A percentile compares a stretch with the other conserved stretches of the same genome.
phyloP scores from a whole-genome alignment of 2,329 filamentous ascomycete species.

The Aspergillus flavus region DNA sequence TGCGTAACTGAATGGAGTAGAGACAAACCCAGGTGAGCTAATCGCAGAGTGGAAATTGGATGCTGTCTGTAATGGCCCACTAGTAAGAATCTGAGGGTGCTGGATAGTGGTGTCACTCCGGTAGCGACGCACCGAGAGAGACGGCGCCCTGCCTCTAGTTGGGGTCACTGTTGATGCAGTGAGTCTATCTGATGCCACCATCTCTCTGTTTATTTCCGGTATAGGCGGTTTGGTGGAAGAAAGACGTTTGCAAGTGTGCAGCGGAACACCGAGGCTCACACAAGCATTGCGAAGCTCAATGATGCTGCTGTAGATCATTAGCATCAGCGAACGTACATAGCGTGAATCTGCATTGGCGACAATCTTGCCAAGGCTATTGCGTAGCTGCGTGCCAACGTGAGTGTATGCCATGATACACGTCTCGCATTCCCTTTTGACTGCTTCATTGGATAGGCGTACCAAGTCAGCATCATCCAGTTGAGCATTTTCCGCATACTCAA shows the following conservation, averaged over 20 bases:
- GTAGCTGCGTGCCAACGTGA: conserved; percentile 52
- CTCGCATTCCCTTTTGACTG: conserved; percentile 50
- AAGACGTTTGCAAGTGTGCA: conserved; percentile 33
- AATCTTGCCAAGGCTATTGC: conserved; percentile 53
- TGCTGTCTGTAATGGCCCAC: conserved; percentile 36
- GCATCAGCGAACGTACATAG: conserved; percentile 61
- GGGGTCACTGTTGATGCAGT: conserved; percentile 44
- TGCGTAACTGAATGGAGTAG: conserved; percentile 37
- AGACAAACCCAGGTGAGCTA: conserved; percentile 34
- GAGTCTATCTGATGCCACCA: conserved; percentile 31
- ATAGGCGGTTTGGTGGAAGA: conserved; percentile 31
- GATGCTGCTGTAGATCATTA: conserved; percentile 61
- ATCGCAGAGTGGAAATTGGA: conserved; percentile 27
- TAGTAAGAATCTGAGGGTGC: conserved; percentile 40
- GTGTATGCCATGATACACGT: conserved; percentile 54
- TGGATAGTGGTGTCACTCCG: conserved; percentile 56
- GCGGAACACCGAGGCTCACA: conserved; percentile 51
- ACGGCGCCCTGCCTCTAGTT: conserved; percentile 47
- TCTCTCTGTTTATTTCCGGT: conserved; percentile 34
- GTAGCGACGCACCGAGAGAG: conserved; percentile 47
- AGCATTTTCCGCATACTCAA: conserved; percentile 53
- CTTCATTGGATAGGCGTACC: conserved; percentile 40
- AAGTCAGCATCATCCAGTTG: conserved; percentile 55
- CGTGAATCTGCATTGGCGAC: conserved; percentile 58
- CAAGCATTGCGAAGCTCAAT: conserved; percentile 64